Conservation (phyloP, 306 rosid species). For the Rosa multiflora region DNA sequence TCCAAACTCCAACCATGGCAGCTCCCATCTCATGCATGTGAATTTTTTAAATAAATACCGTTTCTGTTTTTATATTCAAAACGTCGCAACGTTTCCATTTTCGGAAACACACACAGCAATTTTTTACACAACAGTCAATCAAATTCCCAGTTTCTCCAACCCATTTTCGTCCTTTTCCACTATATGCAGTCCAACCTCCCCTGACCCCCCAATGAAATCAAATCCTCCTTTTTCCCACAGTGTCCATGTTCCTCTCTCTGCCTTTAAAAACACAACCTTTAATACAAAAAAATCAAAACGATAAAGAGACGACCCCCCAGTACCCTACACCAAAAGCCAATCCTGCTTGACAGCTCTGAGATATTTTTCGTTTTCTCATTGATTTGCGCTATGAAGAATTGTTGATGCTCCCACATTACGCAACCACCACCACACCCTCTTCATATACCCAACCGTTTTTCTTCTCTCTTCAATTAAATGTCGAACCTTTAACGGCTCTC, state of each 20-base stretch:
- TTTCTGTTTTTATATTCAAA: not conserved
- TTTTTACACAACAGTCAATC: not conserved
- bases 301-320: not conserved
- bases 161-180: constrained; percentile 13
- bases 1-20: not conserved
- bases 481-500: constrained; percentile 7
- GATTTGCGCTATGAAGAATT: not conserved
- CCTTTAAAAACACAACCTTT: not conserved
- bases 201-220: not conserved
- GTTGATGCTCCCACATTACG: not conserved
- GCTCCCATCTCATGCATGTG: not conserved
- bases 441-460: constrained; percentile 24
- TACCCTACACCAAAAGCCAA: not conserved
- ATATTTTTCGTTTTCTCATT: constrained; percentile 23
- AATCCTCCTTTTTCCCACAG: not conserved
- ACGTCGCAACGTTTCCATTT: not conserved
- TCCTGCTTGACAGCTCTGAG: constrained; percentile 13
- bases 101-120: not conserved
- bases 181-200: not conserved
- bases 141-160: not conserved
- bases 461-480: not conserved
- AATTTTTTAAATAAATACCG: not conserved
- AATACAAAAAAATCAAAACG: not conserved
- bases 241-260: not conserved
- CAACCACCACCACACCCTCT: not conserved